Base-by-base conservation (phyloP, 2,329 filamentous ascomycete genomes). In the Aspergillus sojae region DNA sequence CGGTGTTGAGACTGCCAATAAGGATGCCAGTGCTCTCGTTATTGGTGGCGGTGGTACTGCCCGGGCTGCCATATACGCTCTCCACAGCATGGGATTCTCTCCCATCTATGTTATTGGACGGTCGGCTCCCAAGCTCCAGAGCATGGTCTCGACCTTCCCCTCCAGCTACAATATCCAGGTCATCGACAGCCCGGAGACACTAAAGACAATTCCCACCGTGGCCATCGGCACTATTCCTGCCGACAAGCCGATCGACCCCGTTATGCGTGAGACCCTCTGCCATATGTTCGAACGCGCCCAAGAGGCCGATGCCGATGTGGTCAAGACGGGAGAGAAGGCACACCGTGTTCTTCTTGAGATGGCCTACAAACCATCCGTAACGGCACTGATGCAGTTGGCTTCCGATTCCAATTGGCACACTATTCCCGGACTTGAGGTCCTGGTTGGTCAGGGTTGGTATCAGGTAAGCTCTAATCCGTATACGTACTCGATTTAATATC, bases 1-100 rank as follows among this genome's bases (percentile, higher is more conserved):
- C 2, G 92, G 92, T 9, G 82, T 91, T 45, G 80, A 80, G 65
- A 77, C 79, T 66, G 76, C 73, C 71, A 70, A 72, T 69, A 71
- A 75, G 62, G 71, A 68, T 32, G 75, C 63, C 39, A 86, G 89
- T 61, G 94, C 87, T 30, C 86, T 97, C 68, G 92, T 98, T 16
- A 88, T 99, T 60, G 95, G 95, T 3, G 92, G 93, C 9, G 95
- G 95, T 16, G 95, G 95, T 28, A 99, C 95, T 6, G 92, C 93
- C 0, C 89, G 95, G 62, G 95, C 94, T 5, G 95, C 94, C 46
- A 90, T 98, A 73, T 97, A 92, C 74, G 92, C 94, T 1, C 83
- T 99, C 28, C 89, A 94, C 70, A 87, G 88, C 50, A 91, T 98
- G 78, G 91, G 91, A 36, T 96, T 92, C 80, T 86, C 85, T 9